Conservation (phyloP, 805 yeast genomes). For the Saturnispora ahearnii region DNA sequence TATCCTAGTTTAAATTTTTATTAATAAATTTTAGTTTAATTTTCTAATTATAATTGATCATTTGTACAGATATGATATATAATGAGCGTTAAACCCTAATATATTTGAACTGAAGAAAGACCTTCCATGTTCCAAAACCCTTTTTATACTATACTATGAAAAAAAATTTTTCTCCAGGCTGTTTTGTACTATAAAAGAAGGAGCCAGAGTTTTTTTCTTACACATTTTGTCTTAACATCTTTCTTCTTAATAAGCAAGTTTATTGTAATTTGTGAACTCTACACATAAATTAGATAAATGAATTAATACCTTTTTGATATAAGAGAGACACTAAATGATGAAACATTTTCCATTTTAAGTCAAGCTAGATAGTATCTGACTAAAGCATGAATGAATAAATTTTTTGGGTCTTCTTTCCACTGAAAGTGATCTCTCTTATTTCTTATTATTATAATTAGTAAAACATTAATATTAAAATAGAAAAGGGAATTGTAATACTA, state of each 20-base stretch:
- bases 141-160: no score
- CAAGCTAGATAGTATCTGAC: slow-evolving; percentile 40
- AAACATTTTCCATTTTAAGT: slow-evolving; percentile 26
- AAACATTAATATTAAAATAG: not conserved
- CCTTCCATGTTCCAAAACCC: no score
- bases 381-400: slow-evolving; percentile 26
- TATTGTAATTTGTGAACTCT: not conserved
- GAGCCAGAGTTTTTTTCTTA: not conserved
- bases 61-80: not conserved
- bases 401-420: slow-evolving; percentile 33
- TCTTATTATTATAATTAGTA: no score
- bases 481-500: not conserved
- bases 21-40: slow-evolving; percentile 1
- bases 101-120: no score
- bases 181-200: not conserved
- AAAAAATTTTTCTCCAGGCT: no score
- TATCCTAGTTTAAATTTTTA: slow-evolving; percentile 1
- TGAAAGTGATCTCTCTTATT: slow-evolving; percentile 14
- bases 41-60: not conserved
- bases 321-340: slow-evolving; percentile 21
- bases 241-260: not conserved
- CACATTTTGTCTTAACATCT: no score
- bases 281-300: not conserved
- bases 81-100: not conserved
- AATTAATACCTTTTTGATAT: not conserved